phyloP scores from a whole-genome alignment of 352 stramenopile genomes.

The Aphanomyces invadans region DNA sequence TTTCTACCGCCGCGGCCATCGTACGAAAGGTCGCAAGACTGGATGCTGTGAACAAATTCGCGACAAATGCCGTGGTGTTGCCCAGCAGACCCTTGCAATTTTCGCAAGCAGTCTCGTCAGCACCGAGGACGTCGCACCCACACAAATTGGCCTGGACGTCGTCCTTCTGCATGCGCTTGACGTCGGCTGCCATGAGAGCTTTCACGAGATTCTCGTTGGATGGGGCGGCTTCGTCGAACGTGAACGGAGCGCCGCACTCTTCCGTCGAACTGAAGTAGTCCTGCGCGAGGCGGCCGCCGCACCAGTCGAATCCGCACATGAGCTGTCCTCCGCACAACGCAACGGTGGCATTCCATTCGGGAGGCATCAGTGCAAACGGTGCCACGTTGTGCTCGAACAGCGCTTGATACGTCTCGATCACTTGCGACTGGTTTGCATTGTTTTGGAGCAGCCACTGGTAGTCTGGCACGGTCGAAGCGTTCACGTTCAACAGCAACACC shows the following conservation, averaged over 20 bases:
- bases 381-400: neutral
- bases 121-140: neutral
- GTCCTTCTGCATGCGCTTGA: neutral
- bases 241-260: neutral
- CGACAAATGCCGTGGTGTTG: neutral
- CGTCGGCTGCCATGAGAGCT: neutral
- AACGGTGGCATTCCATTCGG: neutral
- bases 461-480: neutral
- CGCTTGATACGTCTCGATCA: neutral
- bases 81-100: neutral
- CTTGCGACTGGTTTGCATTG: neutral
- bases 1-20: neutral
- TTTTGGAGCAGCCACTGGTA: conserved; percentile 1
- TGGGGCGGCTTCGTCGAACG: neutral
- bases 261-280: neutral
- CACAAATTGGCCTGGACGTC: neutral
- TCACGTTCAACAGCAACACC: neutral
- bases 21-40: neutral
- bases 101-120: neutral
- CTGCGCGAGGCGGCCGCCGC: neutral
- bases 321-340: conserved; percentile 1
- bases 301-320: neutral
- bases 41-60: neutral
- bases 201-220: neutral
- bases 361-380: neutral